Evolutionary conservation across 768 basidiomycete species (phyloP).

Genomic region (Naganishia onofrii): DNA sequence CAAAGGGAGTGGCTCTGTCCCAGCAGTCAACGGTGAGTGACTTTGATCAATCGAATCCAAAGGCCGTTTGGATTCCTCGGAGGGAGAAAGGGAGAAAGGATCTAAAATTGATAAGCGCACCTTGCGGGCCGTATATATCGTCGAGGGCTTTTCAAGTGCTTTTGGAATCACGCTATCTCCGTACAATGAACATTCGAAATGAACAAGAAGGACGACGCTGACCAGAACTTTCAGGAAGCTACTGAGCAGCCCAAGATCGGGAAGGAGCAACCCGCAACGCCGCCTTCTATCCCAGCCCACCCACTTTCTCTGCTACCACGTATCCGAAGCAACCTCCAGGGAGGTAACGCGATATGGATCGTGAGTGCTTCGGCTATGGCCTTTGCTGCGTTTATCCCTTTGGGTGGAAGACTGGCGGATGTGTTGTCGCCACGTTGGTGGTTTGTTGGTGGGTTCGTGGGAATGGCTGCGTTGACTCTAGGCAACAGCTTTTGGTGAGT

Average conservation of each 20-base stretch:
- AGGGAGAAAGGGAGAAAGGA: too few relatives aligned
- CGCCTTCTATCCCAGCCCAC: background rate
- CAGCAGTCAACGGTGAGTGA: too few relatives aligned
- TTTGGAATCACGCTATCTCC: background rate
- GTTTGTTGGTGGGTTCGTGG: constrained; percentile 3
- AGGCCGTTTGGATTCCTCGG: too few relatives aligned
- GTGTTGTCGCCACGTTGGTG: constrained; percentile 10
- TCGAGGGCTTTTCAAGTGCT: background rate
- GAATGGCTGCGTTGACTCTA: background rate
- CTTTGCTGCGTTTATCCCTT: background rate
- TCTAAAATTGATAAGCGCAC: too few relatives aligned
- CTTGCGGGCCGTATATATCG: background rate
- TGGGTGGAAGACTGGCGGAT: constrained; percentile 6
- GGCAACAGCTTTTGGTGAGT: constrained; percentile 9
- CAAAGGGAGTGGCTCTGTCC: too few relatives aligned
- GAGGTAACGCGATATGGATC: constrained; percentile 15
- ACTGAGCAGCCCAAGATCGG: background rate
- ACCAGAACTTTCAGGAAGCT: background rate
- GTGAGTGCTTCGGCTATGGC: background rate
- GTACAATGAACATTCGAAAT: background rate
- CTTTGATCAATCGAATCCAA: too few relatives aligned
- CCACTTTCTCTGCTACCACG: background rate
- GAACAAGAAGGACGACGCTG: background rate
- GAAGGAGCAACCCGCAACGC: background rate
- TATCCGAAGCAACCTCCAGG: background rate